Base-by-base conservation (phyloP, 1,284 basidiomycete genomes). In the Sanguinoderma infundibulare region DNA sequence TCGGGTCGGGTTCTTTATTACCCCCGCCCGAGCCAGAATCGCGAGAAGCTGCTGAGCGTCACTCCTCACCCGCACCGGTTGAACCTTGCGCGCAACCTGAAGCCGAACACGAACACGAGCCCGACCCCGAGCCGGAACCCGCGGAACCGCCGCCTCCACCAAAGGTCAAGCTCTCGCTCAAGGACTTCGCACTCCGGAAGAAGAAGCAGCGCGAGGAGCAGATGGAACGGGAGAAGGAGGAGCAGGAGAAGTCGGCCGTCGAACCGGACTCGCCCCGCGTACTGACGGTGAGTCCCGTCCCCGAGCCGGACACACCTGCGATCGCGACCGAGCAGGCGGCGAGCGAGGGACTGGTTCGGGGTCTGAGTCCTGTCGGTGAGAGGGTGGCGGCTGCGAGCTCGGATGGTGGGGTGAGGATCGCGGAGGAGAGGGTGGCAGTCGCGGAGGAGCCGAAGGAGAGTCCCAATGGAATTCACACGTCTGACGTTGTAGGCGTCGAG, bases 141-240 rank as follows among this genome's bases (percentile, higher is more conserved):
- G 50, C 61, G 35, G 60, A 66, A 8, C 66, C 69, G 30, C 64
- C 68, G 24, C 63, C 71, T 28, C 69, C 71, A 14, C 64, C 72
- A 26, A 77, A 77, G 63, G 73, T 76, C 51, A 77, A 77, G 70
- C 53, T 76, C 52, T 75, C 76, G n/a, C 60, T 77, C 60, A 75
- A 73, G 62, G 76, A 77, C 65, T 78, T 77, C 51, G 68, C 72
- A 34, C 51, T 74, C 62, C 69, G 77, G 50, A 78, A 76, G 72
- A 73, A 72, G 75, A 73, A 75, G 67, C 70, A 75, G 66, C 68
- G 73, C 38, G 76, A 75, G 65, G 73, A 77, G 56, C 50, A 50
- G 42, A 42, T 49, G 51, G 52, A 60, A 52, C 52, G 59, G 51
- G 57, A 62, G 62, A 55, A 60, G 57, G 61, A 55, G 60, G 17